Conservation (phyloP, 1,139 yeast genomes). For the Geotrichum reessii region DNA sequence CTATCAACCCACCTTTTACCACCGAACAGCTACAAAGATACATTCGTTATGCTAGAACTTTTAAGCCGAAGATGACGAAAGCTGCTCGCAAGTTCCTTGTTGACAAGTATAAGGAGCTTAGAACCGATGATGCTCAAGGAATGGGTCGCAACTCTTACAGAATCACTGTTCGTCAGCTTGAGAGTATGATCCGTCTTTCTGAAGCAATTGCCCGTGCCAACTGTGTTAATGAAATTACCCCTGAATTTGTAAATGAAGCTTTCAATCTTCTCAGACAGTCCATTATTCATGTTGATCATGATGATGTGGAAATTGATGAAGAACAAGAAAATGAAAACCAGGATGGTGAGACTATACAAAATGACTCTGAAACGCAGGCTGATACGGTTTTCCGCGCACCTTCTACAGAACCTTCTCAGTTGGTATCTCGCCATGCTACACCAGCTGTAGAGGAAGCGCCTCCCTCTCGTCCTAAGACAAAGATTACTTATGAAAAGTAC, state of each 20-base stretch:
- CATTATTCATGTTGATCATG: slow-evolving; percentile 89
- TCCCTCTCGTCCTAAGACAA: slow-evolving; percentile 37
- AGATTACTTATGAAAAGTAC: slow-evolving; percentile 81
- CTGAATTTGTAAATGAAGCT: slow-evolving; percentile 88
- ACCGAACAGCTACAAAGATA: slow-evolving; percentile 87
- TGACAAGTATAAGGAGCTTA: slow-evolving; percentile 73
- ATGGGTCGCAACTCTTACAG: slow-evolving; percentile 78
- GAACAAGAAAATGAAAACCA: slow-evolving; percentile 60
- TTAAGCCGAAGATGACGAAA: slow-evolving; percentile 81
- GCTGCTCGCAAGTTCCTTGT: slow-evolving; percentile 78
- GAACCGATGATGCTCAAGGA: slow-evolving; percentile 92
- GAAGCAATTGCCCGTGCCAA: slow-evolving; percentile 98
- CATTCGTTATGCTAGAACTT: slow-evolving; percentile 87
- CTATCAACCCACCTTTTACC: slow-evolving; percentile 82
- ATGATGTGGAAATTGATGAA: slow-evolving; percentile 76
- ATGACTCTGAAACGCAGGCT: slow-evolving; percentile 12
- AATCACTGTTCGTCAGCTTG: slow-evolving; percentile 94
- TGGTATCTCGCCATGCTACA: slow-evolving; percentile 10
- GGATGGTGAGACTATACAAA: slow-evolving; percentile 53
- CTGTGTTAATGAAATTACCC: slow-evolving; percentile 84
- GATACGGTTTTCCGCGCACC: slow-evolving; percentile 15
- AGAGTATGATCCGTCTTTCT: slow-evolving; percentile 80
- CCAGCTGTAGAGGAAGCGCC: slow-evolving; percentile 11
- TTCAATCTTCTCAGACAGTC: slow-evolving; percentile 85
- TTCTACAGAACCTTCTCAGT: slow-evolving; percentile 10